A percentile compares a stretch with the other conserved stretches of the same genome.
Evolutionary conservation across 2,329 filamentous ascomycete genomes (phyloP).

Genomic region (Fusarium sp.): DNA sequence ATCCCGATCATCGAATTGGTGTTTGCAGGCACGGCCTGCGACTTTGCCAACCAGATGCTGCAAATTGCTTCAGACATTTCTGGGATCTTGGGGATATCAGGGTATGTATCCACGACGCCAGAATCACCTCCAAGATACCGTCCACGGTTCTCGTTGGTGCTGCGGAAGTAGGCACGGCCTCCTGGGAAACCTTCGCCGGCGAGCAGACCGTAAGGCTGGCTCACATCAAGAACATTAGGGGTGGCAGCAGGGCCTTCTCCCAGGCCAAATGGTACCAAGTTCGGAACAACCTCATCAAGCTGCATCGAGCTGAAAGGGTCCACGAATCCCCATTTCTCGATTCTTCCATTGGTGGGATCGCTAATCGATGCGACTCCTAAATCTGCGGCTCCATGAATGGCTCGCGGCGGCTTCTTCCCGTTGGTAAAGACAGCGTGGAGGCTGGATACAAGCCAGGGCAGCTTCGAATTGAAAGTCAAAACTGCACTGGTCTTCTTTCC

Average conservation of each 20-base stretch:
- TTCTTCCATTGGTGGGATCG: slow-evolving; percentile 80
- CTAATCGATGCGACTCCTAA: slow-evolving; percentile 83
- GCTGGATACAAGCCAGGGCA: slow-evolving; percentile 82
- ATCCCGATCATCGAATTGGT: slow-evolving; percentile 86
- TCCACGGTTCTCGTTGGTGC: slow-evolving; percentile 79
- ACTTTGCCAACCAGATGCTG: slow-evolving; percentile 92
- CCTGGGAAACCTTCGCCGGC: slow-evolving; percentile 89
- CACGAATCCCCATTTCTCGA: slow-evolving; percentile 84
- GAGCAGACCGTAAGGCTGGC: slow-evolving; percentile 84
- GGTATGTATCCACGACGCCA: slow-evolving; percentile 70
- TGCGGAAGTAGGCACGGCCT: slow-evolving; percentile 83
- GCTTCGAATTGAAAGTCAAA: slow-evolving; percentile 86
- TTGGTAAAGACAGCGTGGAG: slow-evolving; percentile 81
- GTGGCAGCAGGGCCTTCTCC: slow-evolving; percentile 82
- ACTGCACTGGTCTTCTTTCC: slow-evolving; percentile 79
- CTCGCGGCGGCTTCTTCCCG: slow-evolving; percentile 79
- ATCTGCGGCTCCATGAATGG: slow-evolving; percentile 86
- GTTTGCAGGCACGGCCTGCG: slow-evolving; percentile 74
- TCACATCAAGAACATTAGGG: slow-evolving; percentile 92
- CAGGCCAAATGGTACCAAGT: slow-evolving; percentile 80
- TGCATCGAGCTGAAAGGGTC: slow-evolving; percentile 82
- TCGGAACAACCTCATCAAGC: slow-evolving; percentile 81
- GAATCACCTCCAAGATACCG: slow-evolving; percentile 76
- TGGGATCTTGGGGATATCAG: slow-evolving; percentile 82
- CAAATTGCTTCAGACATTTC: slow-evolving; percentile 78